These are phyloP conservation scores for Saccharomyces cerevisiae DNA, from an alignment of 805 yeast genomes.

Conservation along the genomic window DNA sequence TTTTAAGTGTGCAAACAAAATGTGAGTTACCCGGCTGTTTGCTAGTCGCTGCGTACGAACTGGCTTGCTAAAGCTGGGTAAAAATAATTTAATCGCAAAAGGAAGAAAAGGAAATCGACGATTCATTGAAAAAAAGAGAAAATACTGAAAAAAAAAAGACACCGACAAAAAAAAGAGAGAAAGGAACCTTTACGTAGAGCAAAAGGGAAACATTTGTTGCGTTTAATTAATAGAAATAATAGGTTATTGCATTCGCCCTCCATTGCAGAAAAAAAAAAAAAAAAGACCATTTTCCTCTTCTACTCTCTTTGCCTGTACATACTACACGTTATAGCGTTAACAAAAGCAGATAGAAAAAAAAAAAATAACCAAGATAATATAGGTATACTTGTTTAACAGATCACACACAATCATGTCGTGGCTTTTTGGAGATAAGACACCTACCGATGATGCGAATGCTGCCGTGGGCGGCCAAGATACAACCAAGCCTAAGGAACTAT, in stretches of 20 bases:
- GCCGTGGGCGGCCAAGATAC: conserved; percentile 1
- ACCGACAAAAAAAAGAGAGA: neutral
- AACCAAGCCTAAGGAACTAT: conserved; percentile 12
- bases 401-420: conserved; percentile 16
- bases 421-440: conserved; percentile 17
- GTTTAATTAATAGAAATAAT: neutral
- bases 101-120: neutral
- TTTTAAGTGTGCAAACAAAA: too few relatives aligned
- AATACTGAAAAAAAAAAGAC: neutral
- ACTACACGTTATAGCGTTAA: neutral
- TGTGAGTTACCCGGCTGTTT: neutral
- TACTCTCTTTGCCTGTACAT: neutral
- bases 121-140: neutral
- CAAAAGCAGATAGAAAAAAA: neutral
- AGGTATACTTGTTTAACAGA: neutral
- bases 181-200: neutral
- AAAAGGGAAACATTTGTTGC: neutral
- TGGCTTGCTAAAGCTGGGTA: neutral
- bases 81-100: neutral
- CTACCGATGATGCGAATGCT: conserved; percentile 8
- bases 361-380: neutral
- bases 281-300: neutral
- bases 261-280: neutral
- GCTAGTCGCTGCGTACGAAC: neutral
- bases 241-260: neutral